A percentile compares a stretch with the other conserved stretches of the same genome.
Evolutionary conservation across 495 filamentous ascomycete species (phyloP).

Genomic region (Evernia prunastri): DNA sequence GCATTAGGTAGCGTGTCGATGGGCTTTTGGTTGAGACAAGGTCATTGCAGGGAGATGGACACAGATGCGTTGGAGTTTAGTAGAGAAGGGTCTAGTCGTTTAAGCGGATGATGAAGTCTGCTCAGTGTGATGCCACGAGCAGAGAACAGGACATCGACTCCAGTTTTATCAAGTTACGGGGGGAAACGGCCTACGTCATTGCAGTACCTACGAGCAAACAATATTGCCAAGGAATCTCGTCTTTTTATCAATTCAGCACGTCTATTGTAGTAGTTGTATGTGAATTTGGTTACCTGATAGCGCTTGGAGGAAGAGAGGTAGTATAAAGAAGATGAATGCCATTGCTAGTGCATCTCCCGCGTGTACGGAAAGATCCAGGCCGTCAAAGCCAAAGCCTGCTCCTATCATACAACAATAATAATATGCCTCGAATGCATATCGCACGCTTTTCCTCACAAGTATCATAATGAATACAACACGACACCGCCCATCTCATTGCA

Average conservation of each 20-base stretch:
- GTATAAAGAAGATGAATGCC: not conserved
- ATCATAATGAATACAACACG: not conserved
- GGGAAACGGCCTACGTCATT: not conserved
- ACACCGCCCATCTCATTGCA: not conserved
- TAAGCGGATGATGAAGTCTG: not conserved
- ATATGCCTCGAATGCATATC: constrained; percentile 1
- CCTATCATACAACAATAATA: constrained; percentile 2
- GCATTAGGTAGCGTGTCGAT: not conserved
- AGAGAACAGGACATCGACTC: not conserved
- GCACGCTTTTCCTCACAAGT: constrained; percentile 1
- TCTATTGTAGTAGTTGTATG: not conserved
- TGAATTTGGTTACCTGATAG: not conserved
- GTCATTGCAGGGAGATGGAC: not conserved
- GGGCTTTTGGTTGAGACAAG: not conserved
- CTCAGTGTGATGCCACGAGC: not conserved
- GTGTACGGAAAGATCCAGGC: constrained; percentile 3
- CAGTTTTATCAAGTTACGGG: not conserved
- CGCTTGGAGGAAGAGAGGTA: not conserved
- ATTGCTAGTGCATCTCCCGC: not conserved
- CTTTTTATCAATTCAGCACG: not conserved
- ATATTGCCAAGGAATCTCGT: not conserved
- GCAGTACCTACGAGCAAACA: not conserved
- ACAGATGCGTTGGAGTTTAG: not conserved
- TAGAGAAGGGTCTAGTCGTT: not conserved
- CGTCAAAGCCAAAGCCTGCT: not conserved